phyloP scores from a whole-genome alignment of 352 stramenopile species.

The Pythium vanterpoolii region DNA sequence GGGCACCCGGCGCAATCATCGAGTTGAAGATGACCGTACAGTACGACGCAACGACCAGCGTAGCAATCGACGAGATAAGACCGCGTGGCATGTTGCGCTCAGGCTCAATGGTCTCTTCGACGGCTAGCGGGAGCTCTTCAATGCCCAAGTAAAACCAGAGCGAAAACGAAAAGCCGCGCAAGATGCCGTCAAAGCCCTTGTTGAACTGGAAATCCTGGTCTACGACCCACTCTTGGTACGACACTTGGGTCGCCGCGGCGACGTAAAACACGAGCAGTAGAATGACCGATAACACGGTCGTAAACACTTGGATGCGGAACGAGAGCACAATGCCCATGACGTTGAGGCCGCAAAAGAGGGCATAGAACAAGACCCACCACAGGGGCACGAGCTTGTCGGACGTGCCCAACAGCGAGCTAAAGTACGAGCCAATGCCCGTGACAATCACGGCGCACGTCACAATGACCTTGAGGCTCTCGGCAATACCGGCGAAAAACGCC shows the following conservation, averaged over 20 bases:
- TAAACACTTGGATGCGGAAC: slow-evolving; percentile 59
- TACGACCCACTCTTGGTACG: slow-evolving; percentile 54
- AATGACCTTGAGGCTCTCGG: slow-evolving; percentile 66
- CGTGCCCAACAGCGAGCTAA: slow-evolving; percentile 49
- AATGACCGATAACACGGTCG: slow-evolving; percentile 41
- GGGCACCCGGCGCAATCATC: slow-evolving; percentile 45
- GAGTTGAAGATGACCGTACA: slow-evolving; percentile 58
- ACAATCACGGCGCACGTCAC: slow-evolving; percentile 43
- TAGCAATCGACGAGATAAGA: slow-evolving; percentile 50
- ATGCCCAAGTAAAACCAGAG: slow-evolving; percentile 80
- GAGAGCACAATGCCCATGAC: slow-evolving; percentile 52
- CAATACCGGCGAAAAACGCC: slow-evolving; percentile 59
- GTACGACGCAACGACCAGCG: slow-evolving; percentile 48
- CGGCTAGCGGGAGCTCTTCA: slow-evolving; percentile 64
- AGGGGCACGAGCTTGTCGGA: slow-evolving; percentile 34
- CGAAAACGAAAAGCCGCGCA: slow-evolving; percentile 56
- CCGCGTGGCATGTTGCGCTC: slow-evolving; percentile 65
- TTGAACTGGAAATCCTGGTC: slow-evolving; percentile 50
- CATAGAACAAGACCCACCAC: slow-evolving; percentile 56
- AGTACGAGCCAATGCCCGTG: slow-evolving; percentile 55
- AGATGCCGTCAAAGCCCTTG: slow-evolving; percentile 33
- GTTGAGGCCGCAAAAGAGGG: slow-evolving; percentile 62
- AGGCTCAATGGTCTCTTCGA: slow-evolving; percentile 71
- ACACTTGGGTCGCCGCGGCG: slow-evolving; percentile 40
- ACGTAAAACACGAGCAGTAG: slow-evolving; percentile 64